Evolutionary conservation across 345 rosid genomes (phyloP).

Genomic region (Triadica sebifera): DNA sequence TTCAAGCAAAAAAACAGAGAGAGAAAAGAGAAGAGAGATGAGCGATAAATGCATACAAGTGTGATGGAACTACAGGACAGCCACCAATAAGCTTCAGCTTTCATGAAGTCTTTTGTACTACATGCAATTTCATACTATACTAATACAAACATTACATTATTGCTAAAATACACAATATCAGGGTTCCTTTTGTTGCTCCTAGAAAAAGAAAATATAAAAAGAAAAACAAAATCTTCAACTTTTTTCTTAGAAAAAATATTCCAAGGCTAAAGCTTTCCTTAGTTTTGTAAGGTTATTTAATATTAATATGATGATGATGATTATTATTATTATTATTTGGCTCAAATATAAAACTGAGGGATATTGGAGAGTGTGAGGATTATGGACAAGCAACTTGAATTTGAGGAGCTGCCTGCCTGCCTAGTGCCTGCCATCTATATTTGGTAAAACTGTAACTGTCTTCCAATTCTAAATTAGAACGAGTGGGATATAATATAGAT

Average conservation of each 20-base stretch:
- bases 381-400: neutral
- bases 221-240: neutral
- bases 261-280: neutral
- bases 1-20: constrained; percentile 42
- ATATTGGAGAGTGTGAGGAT: neutral
- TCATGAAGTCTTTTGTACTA: constrained; percentile 43
- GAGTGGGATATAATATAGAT: neutral
- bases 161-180: neutral
- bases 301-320: neutral
- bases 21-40: constrained; percentile 12
- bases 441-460: neutral
- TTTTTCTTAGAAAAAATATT: neutral
- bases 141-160: neutral
- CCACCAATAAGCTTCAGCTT: constrained; percentile 59
- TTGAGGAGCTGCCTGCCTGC: neutral
- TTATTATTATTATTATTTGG: neutral
- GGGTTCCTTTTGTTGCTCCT: neutral
- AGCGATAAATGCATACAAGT: constrained; percentile 42
- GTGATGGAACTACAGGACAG: constrained; percentile 45
- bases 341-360: neutral
- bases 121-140: neutral
- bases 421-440: constrained; percentile 7
- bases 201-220: neutral
- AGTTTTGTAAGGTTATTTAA: too few species aligned
- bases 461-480: constrained; percentile 6